Evolutionary conservation across 208 protist species (phyloP), one percentile per base, ranked within the genome.

Genomic region (Naegleria gruberi): DNA sequence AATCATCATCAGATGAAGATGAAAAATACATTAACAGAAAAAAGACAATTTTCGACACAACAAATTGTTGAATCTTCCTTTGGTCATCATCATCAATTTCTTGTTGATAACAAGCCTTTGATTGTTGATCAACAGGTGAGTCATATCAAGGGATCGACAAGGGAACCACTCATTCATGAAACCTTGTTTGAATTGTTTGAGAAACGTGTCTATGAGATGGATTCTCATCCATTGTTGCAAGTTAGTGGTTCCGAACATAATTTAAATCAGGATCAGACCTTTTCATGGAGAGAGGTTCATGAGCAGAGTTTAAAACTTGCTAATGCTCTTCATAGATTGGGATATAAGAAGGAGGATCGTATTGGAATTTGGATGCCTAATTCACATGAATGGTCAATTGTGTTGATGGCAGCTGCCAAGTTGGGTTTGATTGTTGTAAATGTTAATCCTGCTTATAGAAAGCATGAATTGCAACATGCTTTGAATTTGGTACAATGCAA

Each of bases 311-410:
- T 65, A 23, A 10, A 65, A 30, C 30, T 65, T 10, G 51, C 51
- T 30, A 65, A 65, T 65, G 15, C 51, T 30, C 30, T 65, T 3
- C 51, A 65, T 65, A 10, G 51, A 30, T 65, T 65, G 12, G 51
- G 51, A 65, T 65, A 65, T 23, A 65, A 23, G 30, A 65, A 65
- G 51, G 30, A 65, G 19, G 94, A 96, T 91, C 90, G 93, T 19
- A 12, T 96, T 26, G 94, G 94, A 26, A 92, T 96, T 8, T 96
- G 93, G 94, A 85, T 94, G 23, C 93, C 94, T 3, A 95, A 95
- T 84, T 92, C 26, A 44, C 40, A 55, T 15, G 92, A 96, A 85
- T 96, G 91, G 42, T 6, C 92, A 6, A 74, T 94, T 15, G 47
- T 91, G 7, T 91, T 95, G 82, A 90, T 94, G n/a, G 93, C 94